A percentile compares a stretch with the other conserved stretches of the same genome.
These are phyloP conservation scores for Neonectria sp. DNA, from an alignment of 2,329 filamentous ascomycete species.

Conservation along the genomic window DNA sequence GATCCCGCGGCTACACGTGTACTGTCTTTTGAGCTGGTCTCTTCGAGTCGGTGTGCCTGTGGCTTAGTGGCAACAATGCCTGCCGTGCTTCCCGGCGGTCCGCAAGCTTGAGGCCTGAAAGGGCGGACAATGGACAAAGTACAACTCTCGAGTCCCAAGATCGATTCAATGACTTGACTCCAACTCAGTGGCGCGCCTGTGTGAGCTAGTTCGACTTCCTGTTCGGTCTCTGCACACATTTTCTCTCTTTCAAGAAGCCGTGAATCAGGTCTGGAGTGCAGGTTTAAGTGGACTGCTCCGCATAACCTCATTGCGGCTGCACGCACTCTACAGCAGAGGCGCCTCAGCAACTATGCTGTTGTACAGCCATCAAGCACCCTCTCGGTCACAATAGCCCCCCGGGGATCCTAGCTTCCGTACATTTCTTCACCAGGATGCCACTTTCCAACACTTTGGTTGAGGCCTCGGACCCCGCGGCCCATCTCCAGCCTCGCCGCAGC, in stretches of 20 bases:
- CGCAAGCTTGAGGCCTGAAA: slow-evolving; percentile 13
- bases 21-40: slow-evolving; percentile 17
- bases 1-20: slow-evolving; percentile 28
- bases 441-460: slow-evolving; percentile 20
- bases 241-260: slow-evolving; percentile 21
- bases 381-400: slow-evolving; percentile 26
- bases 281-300: slow-evolving; percentile 39
- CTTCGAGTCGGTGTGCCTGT: slow-evolving; percentile 18
- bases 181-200: background rate
- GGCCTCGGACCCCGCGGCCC: slow-evolving; percentile 20
- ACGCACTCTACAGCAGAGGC: slow-evolving; percentile 40
- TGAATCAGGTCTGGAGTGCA: slow-evolving; percentile 32
- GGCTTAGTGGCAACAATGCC: slow-evolving; percentile 24
- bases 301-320: slow-evolving; percentile 39
- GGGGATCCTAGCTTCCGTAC: slow-evolving; percentile 20
- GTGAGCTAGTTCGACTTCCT: background rate
- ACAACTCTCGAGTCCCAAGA: background rate
- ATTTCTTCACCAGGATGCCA: slow-evolving; percentile 11
- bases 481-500: slow-evolving; percentile 16
- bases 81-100: slow-evolving; percentile 28
- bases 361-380: slow-evolving; percentile 24
- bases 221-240: slow-evolving; percentile 5
- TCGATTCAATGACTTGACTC: slow-evolving; percentile 2
- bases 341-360: slow-evolving; percentile 29
- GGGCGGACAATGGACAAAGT: slow-evolving; percentile 12